Evolutionary conservation across 768 basidiomycete species (phyloP).

Genomic region (Termitomyces sp.): DNA sequence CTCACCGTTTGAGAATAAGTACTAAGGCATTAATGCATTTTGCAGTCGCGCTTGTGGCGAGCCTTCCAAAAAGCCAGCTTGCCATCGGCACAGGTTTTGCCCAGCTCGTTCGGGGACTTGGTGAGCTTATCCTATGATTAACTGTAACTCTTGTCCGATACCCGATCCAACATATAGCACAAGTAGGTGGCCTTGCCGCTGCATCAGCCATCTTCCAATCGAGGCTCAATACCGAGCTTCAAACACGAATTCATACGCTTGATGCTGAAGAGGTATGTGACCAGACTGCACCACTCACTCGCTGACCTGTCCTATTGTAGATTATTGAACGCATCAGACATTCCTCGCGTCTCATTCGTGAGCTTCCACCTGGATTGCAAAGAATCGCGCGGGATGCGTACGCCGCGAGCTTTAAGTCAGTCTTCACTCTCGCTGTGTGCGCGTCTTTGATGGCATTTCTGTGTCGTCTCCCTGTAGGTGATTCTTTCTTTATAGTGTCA

Average conservation of each 20-base stretch:
- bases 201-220: slow-evolving; percentile 58
- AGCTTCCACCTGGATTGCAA: slow-evolving; percentile 41
- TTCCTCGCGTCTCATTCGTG: slow-evolving; percentile 41
- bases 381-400: slow-evolving; percentile 49
- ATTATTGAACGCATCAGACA: slow-evolving; percentile 48
- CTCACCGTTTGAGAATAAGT: not conserved
- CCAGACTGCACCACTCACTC: not conserved
- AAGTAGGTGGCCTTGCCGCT: slow-evolving; percentile 55
- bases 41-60: slow-evolving; percentile 50
- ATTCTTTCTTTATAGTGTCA: not conserved
- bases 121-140: slow-evolving; percentile 15
- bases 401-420: slow-evolving; percentile 40
- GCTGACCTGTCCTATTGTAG: slow-evolving; percentile 19
- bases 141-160: not conserved
- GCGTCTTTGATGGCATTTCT: slow-evolving; percentile 46
- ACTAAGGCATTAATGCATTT: not conserved
- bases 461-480: slow-evolving; percentile 44
- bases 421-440: slow-evolving; percentile 47
- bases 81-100: slow-evolving; percentile 57
- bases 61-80: slow-evolving; percentile 45
- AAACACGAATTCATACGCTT: slow-evolving; percentile 34
- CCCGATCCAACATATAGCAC: slow-evolving; percentile 28
- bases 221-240: slow-evolving; percentile 38
- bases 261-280: slow-evolving; percentile 37
- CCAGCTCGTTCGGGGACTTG: slow-evolving; percentile 56